Base-by-base conservation (phyloP, 2,329 filamentous ascomycete genomes). In the Botrytis squamosa region DNA sequence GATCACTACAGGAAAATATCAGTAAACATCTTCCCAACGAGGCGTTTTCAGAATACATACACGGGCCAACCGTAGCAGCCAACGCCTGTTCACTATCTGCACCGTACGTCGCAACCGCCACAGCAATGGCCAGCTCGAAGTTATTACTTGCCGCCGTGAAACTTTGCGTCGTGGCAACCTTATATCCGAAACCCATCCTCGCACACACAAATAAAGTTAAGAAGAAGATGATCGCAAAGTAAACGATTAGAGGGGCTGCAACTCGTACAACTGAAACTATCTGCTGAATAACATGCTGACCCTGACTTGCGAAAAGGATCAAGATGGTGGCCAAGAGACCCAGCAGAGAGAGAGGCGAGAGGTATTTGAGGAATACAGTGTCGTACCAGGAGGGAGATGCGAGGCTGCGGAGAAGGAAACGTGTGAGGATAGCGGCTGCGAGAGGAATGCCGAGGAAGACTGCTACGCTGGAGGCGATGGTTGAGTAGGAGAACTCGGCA, bases 81-180 rank as follows among this genome's bases (percentile, higher is more conserved):
- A 97, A 84, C 0, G 94, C 94, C 82, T 97, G 90, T 68, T 94
- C 90, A 78, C 92, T 95, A 59, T 92, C 84, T 0, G 91, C 87
- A 0, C 94, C 94, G 82, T 92, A 97, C 0, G 91, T 91, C 0
- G 94, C 92, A 4, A 97, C 90, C 0, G 93, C 93, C 0, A 97
- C 94, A 0, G 94, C 94, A 82, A 97, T 97, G 0, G 94, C 93
- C 38, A 97, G 84, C 84, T 97, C 94, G 79, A 97, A 97, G 81
- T 97, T 97, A 80, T 97, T 97, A 81, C 94, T 97, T 1, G 93
- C 92, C 0, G 93, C 95, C 0, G 93, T 97, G 79, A 97, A 96
- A 80, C 92, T 94, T 83, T 97, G 93, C 2, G 93, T 95, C 18
- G 88, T 86, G 1, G 88, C 87, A 0, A 94, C 81, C 52, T 86